Evolutionary conservation across 23 red algal species (phyloP).

Genomic region (Pyropia yezoensis): DNA sequence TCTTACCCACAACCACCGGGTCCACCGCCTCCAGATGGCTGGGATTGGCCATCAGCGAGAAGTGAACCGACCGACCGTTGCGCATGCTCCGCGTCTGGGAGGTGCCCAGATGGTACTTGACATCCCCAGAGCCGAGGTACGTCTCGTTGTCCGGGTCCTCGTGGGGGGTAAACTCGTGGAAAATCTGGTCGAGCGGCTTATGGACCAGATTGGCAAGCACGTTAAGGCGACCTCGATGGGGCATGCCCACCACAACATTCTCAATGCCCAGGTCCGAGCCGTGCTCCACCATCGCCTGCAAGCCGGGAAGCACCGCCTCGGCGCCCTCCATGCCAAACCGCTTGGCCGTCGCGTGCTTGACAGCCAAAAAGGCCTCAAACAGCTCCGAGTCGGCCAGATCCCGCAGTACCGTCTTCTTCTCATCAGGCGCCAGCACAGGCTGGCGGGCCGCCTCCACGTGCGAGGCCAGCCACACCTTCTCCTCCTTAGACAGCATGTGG

Average conservation of each 20-base stretch:
- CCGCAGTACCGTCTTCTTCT: constrained; percentile 66
- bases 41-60: constrained; percentile 96
- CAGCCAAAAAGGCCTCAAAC: constrained; percentile 90
- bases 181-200: constrained; percentile 90
- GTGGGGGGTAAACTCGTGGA: constrained; percentile 94
- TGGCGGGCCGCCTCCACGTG: constrained; percentile 65
- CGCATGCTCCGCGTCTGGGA: constrained; percentile 40
- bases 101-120: constrained; percentile 98
- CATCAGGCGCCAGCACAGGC: constrained; percentile 45
- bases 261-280: constrained; percentile 84
- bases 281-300: constrained; percentile 83
- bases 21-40: constrained; percentile 97
- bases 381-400: constrained; percentile 79
- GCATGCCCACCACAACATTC: constrained; percentile 92
- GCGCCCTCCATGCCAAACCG: constrained; percentile 95
- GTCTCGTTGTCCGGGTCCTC: constrained; percentile 75
- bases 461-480: constrained; percentile 97
- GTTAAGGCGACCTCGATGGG: constrained; percentile 91
- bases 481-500: constrained; percentile 90
- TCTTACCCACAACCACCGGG: constrained; percentile 97
- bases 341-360: constrained; percentile 91
- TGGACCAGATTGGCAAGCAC: constrained; percentile 81
- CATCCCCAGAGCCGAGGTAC: constrained; percentile 94
- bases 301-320: constrained; percentile 84
- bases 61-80: constrained; percentile 65